phyloP scores from a whole-genome alignment of 192 early-diverging fungal species.

The Coemansia sp. region DNA sequence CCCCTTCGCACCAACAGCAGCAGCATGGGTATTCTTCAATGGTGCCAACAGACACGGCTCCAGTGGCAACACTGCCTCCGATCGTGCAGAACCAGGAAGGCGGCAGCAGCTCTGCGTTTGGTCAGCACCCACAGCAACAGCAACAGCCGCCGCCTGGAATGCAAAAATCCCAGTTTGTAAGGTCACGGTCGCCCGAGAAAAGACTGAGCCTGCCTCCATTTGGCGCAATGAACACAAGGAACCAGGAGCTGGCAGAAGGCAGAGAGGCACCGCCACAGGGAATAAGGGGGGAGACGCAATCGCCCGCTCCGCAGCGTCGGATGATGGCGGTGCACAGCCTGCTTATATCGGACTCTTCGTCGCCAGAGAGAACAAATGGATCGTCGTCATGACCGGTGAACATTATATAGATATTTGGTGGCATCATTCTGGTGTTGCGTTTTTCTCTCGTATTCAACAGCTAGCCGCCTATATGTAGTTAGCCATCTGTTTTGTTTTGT shows the following conservation, averaged over 20 bases:
- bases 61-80: slow-evolving; percentile 5
- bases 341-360: slow-evolving; percentile 39
- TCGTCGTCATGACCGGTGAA: slow-evolving; percentile 6
- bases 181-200: slow-evolving; percentile 10
- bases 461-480: neutral
- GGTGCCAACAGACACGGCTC: neutral
- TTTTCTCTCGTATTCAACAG: neutral
- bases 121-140: slow-evolving; percentile 2
- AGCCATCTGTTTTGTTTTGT: neutral
- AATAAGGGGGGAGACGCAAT: neutral
- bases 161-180: neutral
- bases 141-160: neutral
- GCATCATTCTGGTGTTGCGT: neutral
- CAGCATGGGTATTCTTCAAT: slow-evolving; percentile 4
- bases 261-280: slow-evolving; percentile 72
- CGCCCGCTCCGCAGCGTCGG: slow-evolving; percentile 24
- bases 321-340: slow-evolving; percentile 39
- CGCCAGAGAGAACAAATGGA: slow-evolving; percentile 29
- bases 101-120: neutral
- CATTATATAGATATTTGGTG: neutral
- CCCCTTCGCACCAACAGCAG: slow-evolving; percentile 1
- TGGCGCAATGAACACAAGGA: neutral
- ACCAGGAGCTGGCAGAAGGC: neutral
- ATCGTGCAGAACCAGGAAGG: slow-evolving; percentile 3
- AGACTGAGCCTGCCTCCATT: neutral